Evolutionary conservation across 1,139 yeast genomes (phyloP), one percentile per base, ranked within the genome.

Genomic region (Geotrichum aggregatum): DNA sequence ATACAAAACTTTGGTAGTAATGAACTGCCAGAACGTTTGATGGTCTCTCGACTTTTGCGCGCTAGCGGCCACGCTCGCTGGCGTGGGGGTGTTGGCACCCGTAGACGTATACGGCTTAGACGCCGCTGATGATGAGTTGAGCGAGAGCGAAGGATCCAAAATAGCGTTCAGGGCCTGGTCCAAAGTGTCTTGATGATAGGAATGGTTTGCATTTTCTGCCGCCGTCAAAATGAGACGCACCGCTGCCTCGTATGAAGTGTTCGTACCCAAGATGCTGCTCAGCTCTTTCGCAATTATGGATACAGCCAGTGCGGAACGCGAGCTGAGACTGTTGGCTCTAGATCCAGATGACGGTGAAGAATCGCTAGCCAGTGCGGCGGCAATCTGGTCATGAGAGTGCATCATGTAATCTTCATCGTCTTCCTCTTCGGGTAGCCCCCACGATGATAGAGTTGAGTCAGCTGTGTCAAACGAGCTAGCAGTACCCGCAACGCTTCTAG

Each of bases 1-100:
- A 19, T 58, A 54, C 33, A 63, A 47, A 13, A 60, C 58, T 30
- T 56, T 54, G 40, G 56, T 55, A 7, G 56, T 54, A 30, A 61
- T 49, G 18, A 50, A 45, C 39, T 56, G 55, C 63, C 63, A 60
- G 2, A 22, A 24, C 1, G 45, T 30, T 24, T 8, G 13, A 4
- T 30, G 11, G 38, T 14, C 13, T 21, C 10, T 16, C 3, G 46
- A 40, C 28, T 34, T 31, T 5, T 22, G 24, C 14, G 22, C 18
- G 22, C 45, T 42, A 1, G 34, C 44, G n/a, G 47, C 47, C 8
- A 43, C 24, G 21, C 26, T 24, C 3, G 47, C 38, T 7, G 52
- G 52, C 2, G 46, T 44, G 2, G 49, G 49, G 10, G 52, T 44
- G 19, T 13, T 24, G 6, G 49, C 36, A 21, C 47, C 38, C 8